phyloP scores from a whole-genome alignment of 2,329 filamentous ascomycete genomes.

The Elsinoe australis region DNA sequence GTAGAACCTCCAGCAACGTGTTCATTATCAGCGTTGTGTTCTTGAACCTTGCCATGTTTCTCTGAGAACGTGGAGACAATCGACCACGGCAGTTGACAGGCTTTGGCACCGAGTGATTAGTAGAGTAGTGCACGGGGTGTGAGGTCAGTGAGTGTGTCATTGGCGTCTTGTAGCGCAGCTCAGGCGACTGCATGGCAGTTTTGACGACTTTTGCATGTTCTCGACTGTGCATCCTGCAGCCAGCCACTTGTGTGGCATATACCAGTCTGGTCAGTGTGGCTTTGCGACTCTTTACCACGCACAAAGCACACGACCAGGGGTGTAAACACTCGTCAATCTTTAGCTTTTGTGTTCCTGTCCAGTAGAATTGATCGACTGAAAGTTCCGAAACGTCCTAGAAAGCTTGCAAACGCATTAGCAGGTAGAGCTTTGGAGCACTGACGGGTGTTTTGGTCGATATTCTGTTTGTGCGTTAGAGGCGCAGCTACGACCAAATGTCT shows the following conservation, averaged over 20 bases:
- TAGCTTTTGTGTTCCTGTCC: background rate
- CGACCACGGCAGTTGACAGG: too few relatives aligned
- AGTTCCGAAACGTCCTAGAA: conserved; percentile 3
- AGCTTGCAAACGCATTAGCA: background rate
- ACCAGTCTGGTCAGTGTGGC: too few relatives aligned
- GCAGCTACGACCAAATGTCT: background rate
- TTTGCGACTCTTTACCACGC: background rate
- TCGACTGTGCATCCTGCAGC: too few relatives aligned
- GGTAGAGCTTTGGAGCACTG: background rate
- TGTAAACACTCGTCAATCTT: background rate
- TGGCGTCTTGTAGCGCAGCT: too few relatives aligned
- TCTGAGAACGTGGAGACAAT: too few relatives aligned
- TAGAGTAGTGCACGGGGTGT: too few relatives aligned
- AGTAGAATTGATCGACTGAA: background rate
- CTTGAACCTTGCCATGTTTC: background rate
- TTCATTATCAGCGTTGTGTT: background rate
- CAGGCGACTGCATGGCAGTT: too few relatives aligned
- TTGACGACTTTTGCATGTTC: too few relatives aligned
- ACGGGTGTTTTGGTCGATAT: conserved; percentile 9
- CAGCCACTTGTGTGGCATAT: too few relatives aligned
- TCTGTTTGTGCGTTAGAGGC: background rate
- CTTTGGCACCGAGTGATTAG: too few relatives aligned
- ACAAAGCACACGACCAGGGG: conserved; percentile 2
- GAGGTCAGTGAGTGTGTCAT: too few relatives aligned
- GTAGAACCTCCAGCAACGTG: background rate